These are phyloP conservation scores for Syzygium aqueum DNA, from an alignment of 345 rosid species.

Conservation along the genomic window DNA sequence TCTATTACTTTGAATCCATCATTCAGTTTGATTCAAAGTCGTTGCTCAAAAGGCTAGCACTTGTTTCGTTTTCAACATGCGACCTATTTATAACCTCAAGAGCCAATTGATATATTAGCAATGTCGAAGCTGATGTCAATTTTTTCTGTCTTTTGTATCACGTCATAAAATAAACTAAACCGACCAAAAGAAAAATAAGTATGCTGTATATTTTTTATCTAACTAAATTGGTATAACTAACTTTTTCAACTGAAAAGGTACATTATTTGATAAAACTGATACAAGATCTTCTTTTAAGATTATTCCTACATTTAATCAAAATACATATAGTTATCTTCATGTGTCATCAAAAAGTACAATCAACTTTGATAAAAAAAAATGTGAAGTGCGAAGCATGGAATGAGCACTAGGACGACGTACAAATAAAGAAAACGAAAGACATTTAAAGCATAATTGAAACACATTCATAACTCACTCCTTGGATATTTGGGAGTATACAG, in stretches of 20 bases:
- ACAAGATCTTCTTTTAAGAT: not conserved
- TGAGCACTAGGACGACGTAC: not conserved
- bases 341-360: not conserved
- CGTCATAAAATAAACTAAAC: not conserved
- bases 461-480: not conserved
- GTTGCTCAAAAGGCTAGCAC: not conserved
- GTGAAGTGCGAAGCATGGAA: not conserved
- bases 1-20: not conserved
- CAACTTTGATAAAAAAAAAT: not conserved
- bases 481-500: not conserved
- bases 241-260: not conserved
- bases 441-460: not conserved
- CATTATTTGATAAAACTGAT: not conserved
- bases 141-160: not conserved
- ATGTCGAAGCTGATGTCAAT: not conserved
- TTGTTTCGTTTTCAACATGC: not conserved
- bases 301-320: not conserved
- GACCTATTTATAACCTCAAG: not conserved
- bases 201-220: not conserved
- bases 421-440: not conserved
- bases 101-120: not conserved
- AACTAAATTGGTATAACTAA: not conserved
- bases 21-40: not conserved
- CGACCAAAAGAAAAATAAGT: not conserved
- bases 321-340: not conserved